A percentile compares a stretch with the other conserved stretches of the same genome.
phyloP scores from a whole-genome alignment of 2,329 filamentous ascomycete species.

The Neoscytalidium dimidiatum region DNA sequence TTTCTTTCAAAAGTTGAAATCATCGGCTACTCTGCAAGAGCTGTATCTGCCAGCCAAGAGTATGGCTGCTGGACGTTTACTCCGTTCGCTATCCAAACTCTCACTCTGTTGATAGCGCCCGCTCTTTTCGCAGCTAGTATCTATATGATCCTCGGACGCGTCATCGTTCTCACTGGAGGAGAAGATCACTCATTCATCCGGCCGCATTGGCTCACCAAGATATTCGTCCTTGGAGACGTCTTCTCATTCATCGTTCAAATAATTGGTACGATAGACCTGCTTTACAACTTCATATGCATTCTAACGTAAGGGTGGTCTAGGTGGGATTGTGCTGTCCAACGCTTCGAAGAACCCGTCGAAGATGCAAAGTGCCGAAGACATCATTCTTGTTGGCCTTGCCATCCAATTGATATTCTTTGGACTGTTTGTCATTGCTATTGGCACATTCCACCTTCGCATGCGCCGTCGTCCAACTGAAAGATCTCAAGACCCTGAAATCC shows the following conservation, averaged over 20 bases:
- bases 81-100: conserved; percentile 46
- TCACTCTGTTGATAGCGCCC: conserved; percentile 49
- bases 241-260: conserved; percentile 45
- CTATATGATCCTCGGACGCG: conserved; percentile 47
- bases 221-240: conserved; percentile 47
- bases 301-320: neutral
- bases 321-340: neutral
- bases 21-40: conserved; percentile 54
- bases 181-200: conserved; percentile 38
- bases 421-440: conserved; percentile 45
- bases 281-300: neutral
- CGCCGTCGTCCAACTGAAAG: conserved; percentile 21
- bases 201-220: conserved; percentile 39
- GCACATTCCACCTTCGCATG: conserved; percentile 31
- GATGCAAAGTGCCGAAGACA: conserved; percentile 40
- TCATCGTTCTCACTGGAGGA: conserved; percentile 37
- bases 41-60: conserved; percentile 28
- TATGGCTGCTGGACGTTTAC: conserved; percentile 29
- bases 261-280: no score
- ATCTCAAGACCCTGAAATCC: neutral
- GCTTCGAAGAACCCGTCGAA: neutral
- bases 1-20: conserved; percentile 44
- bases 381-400: conserved; percentile 52
- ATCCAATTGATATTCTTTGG: conserved; percentile 54
- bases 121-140: conserved; percentile 50